These are phyloP conservation scores for Lactuca sativa DNA, from an alignment of 129 eudicot species.

Conservation along the genomic window DNA sequence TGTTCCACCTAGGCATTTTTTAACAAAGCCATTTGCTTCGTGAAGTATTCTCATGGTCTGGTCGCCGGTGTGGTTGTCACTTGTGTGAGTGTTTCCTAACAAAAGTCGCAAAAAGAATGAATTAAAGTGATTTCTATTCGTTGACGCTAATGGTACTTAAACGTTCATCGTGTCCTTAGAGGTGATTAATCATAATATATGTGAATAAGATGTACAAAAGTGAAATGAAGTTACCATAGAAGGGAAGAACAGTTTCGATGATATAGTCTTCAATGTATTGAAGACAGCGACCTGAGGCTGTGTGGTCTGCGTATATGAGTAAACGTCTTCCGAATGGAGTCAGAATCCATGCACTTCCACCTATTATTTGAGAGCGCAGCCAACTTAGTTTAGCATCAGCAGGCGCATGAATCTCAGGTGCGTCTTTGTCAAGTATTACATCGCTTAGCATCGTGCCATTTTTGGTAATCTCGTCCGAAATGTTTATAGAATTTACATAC, in stretches of 20 bases:
- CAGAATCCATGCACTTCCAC: constrained; percentile 37
- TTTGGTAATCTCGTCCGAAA: no score
- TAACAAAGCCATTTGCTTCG: constrained; percentile 50
- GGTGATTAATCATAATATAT: background rate
- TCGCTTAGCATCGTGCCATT: no score
- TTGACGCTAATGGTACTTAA: no score
- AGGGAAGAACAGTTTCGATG: constrained; percentile 52
- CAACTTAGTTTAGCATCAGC: constrained; percentile 48
- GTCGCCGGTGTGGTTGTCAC: constrained; percentile 69
- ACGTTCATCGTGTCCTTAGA: no score
- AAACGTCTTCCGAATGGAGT: constrained; percentile 71
- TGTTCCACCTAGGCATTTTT: constrained; percentile 69
- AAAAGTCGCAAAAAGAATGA: background rate
- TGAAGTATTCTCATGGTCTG: constrained; percentile 50
- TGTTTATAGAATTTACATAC: no score
- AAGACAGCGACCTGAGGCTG: constrained; percentile 73
- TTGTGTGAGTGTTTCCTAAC: constrained; percentile 74
- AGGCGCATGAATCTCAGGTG: constrained; percentile 10
- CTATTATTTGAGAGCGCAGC: constrained; percentile 70
- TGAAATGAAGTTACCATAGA: constrained; percentile 45
- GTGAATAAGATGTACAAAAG: background rate
- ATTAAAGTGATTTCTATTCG: no score
- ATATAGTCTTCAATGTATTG: constrained; percentile 61
- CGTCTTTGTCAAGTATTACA: no score
- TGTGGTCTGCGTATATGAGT: constrained; percentile 75